Base-by-base conservation (phyloP, 805 yeast species). In the Teunomyces atbi region DNA sequence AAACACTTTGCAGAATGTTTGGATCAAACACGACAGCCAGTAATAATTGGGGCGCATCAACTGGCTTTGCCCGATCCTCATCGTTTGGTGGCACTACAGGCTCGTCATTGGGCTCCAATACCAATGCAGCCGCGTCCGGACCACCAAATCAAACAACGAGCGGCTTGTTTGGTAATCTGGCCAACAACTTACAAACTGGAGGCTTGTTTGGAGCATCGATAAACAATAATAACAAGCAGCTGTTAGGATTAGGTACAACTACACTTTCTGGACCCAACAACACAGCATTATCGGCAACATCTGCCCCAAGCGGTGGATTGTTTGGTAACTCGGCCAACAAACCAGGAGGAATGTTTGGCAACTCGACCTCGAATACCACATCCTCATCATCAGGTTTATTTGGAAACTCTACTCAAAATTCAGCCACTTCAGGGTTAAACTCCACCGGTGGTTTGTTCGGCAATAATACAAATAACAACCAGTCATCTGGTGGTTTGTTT, bases 11-110 rank as follows among this genome's bases (percentile, higher is more conserved):
- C 42, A 43, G 27, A 16, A 36, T 52, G 41, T 49, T 55, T 42
- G 59, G 54, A 16, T 44, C 57, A 27, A 45, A 44, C 30, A 28
- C 48, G 39, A 46, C 44, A 10, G 32, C 39, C 39, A 36, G 37
- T 41, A 55, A 47, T 39, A 52, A 46, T 38, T 59, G 61, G 61
- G 55, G 53, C 10, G 41, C 59, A 11, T 50, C 62, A 6, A 51
- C 55, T 13, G 62, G 63, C 11, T 57, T 61, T 44, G 63, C 54
- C 5, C 47, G 51, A 32, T 54, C 60, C 11, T 45, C 60, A 13
- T 60, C 64, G 2, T 47, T 58, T 28, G 46, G 56, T 33, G 58
- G 54, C 13, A 35, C 52, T 19, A 23, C 46, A 2, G 42, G 56
- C 21, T 47, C 53, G 29, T 21, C 47, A 26, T 48, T 52, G 43